phyloP scores from a whole-genome alignment of 768 basidiomycete species.

The Psilocybe tampanensis region DNA sequence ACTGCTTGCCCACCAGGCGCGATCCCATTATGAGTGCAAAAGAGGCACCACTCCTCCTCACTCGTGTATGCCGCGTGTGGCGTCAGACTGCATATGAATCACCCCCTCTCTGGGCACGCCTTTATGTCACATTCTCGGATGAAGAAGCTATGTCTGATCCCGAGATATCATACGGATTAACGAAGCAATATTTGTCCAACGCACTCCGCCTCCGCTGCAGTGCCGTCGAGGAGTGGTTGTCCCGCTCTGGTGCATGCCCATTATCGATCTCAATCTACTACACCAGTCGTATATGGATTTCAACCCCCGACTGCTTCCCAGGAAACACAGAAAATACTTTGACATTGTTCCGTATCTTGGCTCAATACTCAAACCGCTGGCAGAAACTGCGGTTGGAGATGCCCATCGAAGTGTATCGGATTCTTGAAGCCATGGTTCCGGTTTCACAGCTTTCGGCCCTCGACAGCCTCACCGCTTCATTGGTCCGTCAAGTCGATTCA shows the following conservation, averaged over 20 bases:
- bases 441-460: background rate
- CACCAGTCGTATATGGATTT: background rate
- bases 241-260: background rate
- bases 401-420: background rate
- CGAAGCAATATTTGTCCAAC: background rate
- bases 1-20: slow-evolving; percentile 2
- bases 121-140: background rate
- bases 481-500: background rate
- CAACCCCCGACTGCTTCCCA: background rate
- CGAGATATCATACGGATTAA: background rate
- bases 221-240: background rate
- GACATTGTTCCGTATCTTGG: background rate
- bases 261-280: background rate
- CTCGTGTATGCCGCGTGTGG: slow-evolving; percentile 7
- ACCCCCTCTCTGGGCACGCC: slow-evolving; percentile 3
- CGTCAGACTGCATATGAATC: background rate
- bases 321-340: background rate
- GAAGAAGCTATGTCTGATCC: background rate
- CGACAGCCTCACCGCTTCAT: background rate
- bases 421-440: no score
- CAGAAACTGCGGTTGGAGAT: background rate
- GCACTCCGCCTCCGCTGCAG: background rate
- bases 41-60: slow-evolving; percentile 8
- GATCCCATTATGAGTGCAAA: background rate
- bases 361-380: background rate